Evolutionary conservation across 139 green algal species (phyloP).

Genomic region (Closterium sp.): DNA sequence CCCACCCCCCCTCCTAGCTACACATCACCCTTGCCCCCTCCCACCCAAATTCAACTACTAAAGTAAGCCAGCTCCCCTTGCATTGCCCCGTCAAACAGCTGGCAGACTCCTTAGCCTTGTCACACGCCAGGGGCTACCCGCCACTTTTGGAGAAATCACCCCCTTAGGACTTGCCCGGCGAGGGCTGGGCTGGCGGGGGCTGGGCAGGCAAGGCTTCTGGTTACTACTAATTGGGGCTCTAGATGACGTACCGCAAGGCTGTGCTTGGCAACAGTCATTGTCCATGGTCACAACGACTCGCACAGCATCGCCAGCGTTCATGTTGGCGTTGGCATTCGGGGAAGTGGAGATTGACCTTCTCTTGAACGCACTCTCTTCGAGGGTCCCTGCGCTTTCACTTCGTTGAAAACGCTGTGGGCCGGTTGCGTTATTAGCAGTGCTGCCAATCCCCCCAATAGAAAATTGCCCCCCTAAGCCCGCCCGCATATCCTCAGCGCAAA

Average conservation of each 20-base stretch:
- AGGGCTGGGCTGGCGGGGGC: too few species aligned
- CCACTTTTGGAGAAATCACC: not conserved
- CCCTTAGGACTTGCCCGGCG: not conserved
- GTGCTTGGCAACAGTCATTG: not conserved
- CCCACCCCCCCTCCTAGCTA: not conserved
- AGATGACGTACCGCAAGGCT: not conserved
- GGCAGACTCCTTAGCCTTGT: not conserved
- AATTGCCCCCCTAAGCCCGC: not conserved
- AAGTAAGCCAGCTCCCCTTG: too few species aligned
- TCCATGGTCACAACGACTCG: not conserved
- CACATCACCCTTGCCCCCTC: not conserved
- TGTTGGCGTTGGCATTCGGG: not conserved
- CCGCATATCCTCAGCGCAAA: slow-evolving; percentile 17
- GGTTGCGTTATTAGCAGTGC: not conserved
- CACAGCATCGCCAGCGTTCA: not conserved
- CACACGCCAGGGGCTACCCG: not conserved
- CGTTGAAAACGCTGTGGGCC: not conserved
- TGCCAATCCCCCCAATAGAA: not conserved
- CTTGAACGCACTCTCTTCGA: not conserved
- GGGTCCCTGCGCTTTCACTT: not conserved
- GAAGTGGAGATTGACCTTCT: not conserved
- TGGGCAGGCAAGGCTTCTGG: not conserved
- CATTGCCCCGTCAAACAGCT: not conserved
- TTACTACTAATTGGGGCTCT: not conserved
- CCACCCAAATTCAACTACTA: too few species aligned